Evolutionary conservation across 78 protist genomes (phyloP).

Genomic region (Cyanophora paradoxa): DNA sequence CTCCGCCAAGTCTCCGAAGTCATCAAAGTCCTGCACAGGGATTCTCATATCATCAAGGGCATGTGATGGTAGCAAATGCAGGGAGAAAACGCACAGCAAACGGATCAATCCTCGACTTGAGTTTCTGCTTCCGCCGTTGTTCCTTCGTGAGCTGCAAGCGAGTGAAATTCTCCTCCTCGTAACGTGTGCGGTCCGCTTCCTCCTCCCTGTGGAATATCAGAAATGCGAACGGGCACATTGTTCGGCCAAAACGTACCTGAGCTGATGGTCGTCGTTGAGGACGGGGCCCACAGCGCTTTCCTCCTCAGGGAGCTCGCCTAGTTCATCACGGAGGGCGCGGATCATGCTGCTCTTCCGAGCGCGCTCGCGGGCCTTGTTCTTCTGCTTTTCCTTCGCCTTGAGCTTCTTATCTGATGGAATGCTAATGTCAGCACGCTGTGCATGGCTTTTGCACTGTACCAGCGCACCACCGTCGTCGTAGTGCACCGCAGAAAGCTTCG

Average conservation of each 20-base stretch:
- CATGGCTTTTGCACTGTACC: too few species aligned
- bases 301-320: slow-evolving; percentile 15
- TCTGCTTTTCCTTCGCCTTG: background rate
- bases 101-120: background rate
- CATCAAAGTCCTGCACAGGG: background rate
- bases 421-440: too few species aligned
- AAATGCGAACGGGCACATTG: too few species aligned
- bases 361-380: background rate
- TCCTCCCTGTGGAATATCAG: background rate
- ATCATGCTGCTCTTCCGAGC: background rate
- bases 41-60: too few species aligned
- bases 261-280: background rate
- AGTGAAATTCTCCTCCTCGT: slow-evolving; percentile 23
- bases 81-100: too few species aligned
- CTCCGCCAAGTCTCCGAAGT: too few species aligned
- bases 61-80: too few species aligned
- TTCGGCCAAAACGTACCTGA: too few species aligned
- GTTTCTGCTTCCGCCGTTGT: background rate
- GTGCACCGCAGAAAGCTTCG: background rate
- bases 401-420: too few species aligned
- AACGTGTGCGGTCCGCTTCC: background rate
- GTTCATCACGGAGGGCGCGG: slow-evolving; percentile 2
- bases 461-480: too few species aligned
- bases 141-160: slow-evolving; percentile 4
- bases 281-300: background rate